A percentile compares a stretch with the other conserved stretches of the same genome.
Conservation (phyloP, 2,329 filamentous ascomycete species). For the Trichophyton benhamiae region DNA sequence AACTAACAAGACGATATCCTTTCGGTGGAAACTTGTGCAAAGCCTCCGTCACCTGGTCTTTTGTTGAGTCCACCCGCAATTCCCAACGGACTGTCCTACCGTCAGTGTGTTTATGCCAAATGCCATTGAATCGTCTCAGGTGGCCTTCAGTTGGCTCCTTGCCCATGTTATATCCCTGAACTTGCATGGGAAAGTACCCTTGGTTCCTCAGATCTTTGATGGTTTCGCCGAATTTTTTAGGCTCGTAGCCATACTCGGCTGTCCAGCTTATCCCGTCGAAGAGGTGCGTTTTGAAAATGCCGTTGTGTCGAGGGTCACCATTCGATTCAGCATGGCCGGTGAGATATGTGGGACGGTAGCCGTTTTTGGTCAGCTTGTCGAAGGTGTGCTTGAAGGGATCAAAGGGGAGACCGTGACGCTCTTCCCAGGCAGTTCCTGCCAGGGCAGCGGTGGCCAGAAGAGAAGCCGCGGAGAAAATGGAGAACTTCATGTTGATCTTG, state of each 20-base stretch:
- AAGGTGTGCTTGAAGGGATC: conserved; percentile 7
- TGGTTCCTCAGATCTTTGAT: conserved; percentile 4
- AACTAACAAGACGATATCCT: neutral
- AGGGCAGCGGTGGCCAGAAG: neutral
- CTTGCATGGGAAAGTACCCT: conserved; percentile 3
- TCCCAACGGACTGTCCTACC: neutral
- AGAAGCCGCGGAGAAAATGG: neutral
- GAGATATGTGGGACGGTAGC: conserved; percentile 8
- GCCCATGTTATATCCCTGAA: neutral
- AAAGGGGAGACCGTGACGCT: conserved; percentile 7
- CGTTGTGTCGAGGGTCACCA: conserved; percentile 7
- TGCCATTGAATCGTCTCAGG: conserved; percentile 4
- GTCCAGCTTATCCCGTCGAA: conserved; percentile 1
- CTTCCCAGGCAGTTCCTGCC: conserved; percentile 4
- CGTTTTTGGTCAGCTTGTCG: conserved; percentile 2
- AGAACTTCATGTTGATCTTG: neutral
- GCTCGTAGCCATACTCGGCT: conserved; percentile 7
- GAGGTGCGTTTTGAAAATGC: conserved; percentile 8
- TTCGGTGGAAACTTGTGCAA: neutral
- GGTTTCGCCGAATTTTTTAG: conserved; percentile 4
- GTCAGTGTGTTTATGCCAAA: conserved; percentile 8
- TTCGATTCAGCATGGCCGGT: conserved; percentile 5
- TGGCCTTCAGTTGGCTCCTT: neutral
- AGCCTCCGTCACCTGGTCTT: neutral
- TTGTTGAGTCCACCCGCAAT: neutral